A percentile compares a stretch with the other conserved stretches of the same genome.
phyloP scores from a whole-genome alignment of 176 grass and related monocot species.

The Ampelocalamus luodianensis region DNA sequence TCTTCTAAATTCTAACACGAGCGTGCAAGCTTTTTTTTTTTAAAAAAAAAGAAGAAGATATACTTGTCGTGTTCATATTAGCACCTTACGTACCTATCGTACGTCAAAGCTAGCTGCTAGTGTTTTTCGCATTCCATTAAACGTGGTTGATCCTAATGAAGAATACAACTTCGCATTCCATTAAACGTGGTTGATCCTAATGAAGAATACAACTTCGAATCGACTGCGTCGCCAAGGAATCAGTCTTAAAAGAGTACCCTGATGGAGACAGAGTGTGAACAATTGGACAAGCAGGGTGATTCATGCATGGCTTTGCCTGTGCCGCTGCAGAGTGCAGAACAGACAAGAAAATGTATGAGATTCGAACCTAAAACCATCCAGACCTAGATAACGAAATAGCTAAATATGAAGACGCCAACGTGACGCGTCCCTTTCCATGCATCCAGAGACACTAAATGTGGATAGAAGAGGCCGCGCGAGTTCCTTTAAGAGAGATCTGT shows the following conservation, averaged over 20 bases:
- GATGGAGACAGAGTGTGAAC: background rate
- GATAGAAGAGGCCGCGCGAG: background rate
- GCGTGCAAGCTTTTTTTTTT: background rate
- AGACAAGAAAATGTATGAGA: background rate
- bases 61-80: constrained; percentile 1
- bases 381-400: background rate
- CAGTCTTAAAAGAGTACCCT: background rate
- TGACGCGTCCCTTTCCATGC: background rate
- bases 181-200: too few relatives aligned
- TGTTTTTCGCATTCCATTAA: too few relatives aligned
- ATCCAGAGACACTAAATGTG: background rate
- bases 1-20: background rate
- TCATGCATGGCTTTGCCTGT: background rate
- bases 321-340: background rate
- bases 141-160: too few relatives aligned
- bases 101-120: too few relatives aligned
- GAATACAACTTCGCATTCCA: too few relatives aligned
- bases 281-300: background rate
- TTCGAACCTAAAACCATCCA: background rate
- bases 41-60: background rate
- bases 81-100: background rate
- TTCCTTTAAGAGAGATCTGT: background rate
- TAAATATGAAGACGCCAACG: background rate
- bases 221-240: background rate
- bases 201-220: background rate